Conservation (phyloP, 2,329 filamentous ascomycete species). For the Didymella glomerata region DNA sequence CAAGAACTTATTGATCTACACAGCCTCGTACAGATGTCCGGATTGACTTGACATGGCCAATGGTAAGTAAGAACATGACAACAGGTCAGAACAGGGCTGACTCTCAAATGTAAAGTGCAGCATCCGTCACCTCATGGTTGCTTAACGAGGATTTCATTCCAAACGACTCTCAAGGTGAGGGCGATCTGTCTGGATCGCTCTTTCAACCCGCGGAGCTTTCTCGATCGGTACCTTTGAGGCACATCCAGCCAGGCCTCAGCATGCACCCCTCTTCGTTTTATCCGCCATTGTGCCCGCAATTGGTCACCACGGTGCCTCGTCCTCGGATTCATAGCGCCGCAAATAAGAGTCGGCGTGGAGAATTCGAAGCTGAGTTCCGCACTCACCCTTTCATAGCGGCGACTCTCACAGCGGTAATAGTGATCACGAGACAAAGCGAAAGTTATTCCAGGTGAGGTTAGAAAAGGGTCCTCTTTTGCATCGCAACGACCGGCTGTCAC, state of each 20-base stretch:
- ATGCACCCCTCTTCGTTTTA: slow-evolving; percentile 13
- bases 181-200: not conserved
- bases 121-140: not conserved
- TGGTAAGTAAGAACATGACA: not conserved
- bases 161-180: not conserved
- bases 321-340: slow-evolving; percentile 1
- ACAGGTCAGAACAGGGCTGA: not conserved
- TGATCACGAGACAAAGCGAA: not conserved
- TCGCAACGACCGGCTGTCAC: slow-evolving; percentile 1
- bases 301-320: not conserved
- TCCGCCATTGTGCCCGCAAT: slow-evolving; percentile 1
- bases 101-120: not conserved
- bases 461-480: not conserved
- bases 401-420: not conserved
- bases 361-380: not conserved
- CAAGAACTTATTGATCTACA: not conserved
- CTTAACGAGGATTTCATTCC: not conserved
- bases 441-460: not conserved
- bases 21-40: not conserved
- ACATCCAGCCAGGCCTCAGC: slow-evolving; percentile 8
- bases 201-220: not conserved
- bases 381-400: not conserved
- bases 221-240: not conserved
- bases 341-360: not conserved
- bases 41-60: not conserved